A percentile compares a stretch with the other conserved stretches of the same genome.
Evolutionary conservation across 2,329 filamentous ascomycete species (phyloP).

Genomic region (Albifimbria verrucaria): DNA sequence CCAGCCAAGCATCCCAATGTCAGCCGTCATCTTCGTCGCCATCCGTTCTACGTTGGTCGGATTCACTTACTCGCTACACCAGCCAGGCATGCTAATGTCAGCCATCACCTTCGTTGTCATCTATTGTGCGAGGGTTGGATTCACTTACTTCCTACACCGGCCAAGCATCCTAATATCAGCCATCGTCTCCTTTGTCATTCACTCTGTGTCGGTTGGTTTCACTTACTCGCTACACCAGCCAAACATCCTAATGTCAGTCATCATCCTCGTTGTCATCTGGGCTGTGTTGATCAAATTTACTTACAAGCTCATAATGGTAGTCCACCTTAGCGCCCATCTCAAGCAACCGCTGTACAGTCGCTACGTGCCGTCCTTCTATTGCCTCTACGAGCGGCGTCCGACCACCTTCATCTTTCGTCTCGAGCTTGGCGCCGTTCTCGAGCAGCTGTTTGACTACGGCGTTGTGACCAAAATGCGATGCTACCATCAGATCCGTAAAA

Average conservation of each 20-base stretch:
- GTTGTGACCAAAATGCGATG: too few relatives aligned
- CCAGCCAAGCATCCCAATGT: neutral
- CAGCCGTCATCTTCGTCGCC: neutral
- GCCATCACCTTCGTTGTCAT: neutral
- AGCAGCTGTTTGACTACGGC: too few relatives aligned
- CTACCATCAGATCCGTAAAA: too few relatives aligned
- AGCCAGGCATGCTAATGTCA: neutral
- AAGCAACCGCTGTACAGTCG: neutral
- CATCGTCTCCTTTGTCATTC: neutral
- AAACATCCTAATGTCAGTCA: neutral
- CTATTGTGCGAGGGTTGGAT: neutral
- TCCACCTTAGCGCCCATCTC: neutral
- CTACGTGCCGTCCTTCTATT: neutral
- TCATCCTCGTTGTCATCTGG: neutral
- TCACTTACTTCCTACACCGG: neutral
- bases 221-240: neutral
- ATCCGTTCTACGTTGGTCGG: neutral
- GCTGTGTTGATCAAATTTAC: neutral
- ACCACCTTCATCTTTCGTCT: too few relatives aligned
- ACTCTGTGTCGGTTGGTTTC: neutral
- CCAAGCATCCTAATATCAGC: neutral
- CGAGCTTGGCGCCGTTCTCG: too few relatives aligned
- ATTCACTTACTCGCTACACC: neutral
- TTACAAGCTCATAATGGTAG: neutral
- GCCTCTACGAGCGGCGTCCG: neutral